phyloP scores from a whole-genome alignment of 495 filamentous ascomycete species.

The Lophium mytilinum region DNA sequence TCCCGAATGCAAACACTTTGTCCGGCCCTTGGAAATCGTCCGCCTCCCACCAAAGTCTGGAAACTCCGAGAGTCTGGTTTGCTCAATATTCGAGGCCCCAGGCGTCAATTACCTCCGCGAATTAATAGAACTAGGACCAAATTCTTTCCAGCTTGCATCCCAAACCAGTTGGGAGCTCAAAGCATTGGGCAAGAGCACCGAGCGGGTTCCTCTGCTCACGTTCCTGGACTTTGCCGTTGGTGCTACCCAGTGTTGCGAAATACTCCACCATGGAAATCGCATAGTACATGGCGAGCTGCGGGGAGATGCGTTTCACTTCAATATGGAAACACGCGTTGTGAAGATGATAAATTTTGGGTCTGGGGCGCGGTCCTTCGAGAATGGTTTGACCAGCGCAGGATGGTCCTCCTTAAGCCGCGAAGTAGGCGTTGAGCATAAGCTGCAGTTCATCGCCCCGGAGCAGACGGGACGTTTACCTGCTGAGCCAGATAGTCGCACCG shows the following conservation, averaged over 20 bases:
- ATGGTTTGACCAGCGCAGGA: slow-evolving; percentile 72
- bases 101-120: slow-evolving; percentile 64
- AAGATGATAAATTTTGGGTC: slow-evolving; percentile 79
- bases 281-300: slow-evolving; percentile 83
- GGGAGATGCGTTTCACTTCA: slow-evolving; percentile 81
- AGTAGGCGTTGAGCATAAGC: slow-evolving; percentile 71
- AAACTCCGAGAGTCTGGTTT: slow-evolving; percentile 57
- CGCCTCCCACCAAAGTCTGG: slow-evolving; percentile 55
- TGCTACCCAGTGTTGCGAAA: slow-evolving; percentile 73
- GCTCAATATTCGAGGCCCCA: slow-evolving; percentile 70
- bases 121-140: slow-evolving; percentile 67
- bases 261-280: slow-evolving; percentile 73
- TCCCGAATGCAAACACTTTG: slow-evolving; percentile 63
- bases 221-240: slow-evolving; percentile 88
- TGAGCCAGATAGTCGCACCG: slow-evolving; percentile 80
- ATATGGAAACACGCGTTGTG: slow-evolving; percentile 55
- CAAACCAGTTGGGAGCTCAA: slow-evolving; percentile 27
- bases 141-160: slow-evolving; percentile 34
- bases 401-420: slow-evolving; percentile 76
- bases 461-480: slow-evolving; percentile 86
- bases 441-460: slow-evolving; percentile 82
- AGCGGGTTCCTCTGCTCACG: slow-evolving; percentile 56
- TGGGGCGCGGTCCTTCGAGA: slow-evolving; percentile 76
- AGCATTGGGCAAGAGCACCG: slow-evolving; percentile 32
- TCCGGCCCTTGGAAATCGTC: slow-evolving; percentile 64